phyloP scores from a whole-genome alignment of 2,329 filamentous ascomycete genomes.

The Passalora sequoiae region DNA sequence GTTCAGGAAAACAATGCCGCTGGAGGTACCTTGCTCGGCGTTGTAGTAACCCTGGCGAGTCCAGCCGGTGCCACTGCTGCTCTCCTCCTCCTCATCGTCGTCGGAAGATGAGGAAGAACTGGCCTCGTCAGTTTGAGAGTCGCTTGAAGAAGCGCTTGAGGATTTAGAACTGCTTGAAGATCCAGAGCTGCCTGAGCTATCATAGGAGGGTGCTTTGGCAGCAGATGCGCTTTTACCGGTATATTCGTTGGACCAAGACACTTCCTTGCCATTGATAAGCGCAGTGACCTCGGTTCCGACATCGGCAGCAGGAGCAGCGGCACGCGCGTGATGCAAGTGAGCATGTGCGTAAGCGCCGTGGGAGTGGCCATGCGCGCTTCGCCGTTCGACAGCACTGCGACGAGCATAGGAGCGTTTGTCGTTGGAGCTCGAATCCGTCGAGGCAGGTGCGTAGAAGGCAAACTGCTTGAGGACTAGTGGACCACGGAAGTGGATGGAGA shows the following conservation, averaged over 20 bases:
- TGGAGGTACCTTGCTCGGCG: constrained; percentile 36
- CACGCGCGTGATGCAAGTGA: constrained; percentile 45
- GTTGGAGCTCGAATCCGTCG: constrained; percentile 23
- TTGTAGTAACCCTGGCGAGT: constrained; percentile 35
- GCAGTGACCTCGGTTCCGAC: constrained; percentile 51
- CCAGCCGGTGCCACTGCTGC: constrained; percentile 28
- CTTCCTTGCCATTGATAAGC: constrained; percentile 54
- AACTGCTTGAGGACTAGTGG: constrained; percentile 63
- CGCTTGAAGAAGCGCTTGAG: constrained; percentile 7
- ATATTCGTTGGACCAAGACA: constrained; percentile 57
- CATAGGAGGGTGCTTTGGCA: constrained; percentile 10
- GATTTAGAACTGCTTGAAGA: constrained; percentile 20
- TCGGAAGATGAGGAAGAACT: constrained; percentile 18
- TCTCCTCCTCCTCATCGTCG: constrained; percentile 12
- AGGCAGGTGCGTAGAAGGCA: constrained; percentile 58
- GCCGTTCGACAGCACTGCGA: constrained; percentile 25
- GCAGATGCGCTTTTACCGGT: constrained; percentile 33
- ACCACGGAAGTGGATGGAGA: constrained; percentile 68
- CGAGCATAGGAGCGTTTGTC: constrained; percentile 31
- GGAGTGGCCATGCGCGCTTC: constrained; percentile 37
- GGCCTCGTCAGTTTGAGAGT: not conserved
- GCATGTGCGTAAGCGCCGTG: constrained; percentile 46
- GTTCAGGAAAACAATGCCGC: constrained; percentile 56
- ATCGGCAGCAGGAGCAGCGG: constrained; percentile 16
- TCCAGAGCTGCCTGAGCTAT: not conserved